A percentile compares a stretch with the other conserved stretches of the same genome.
Evolutionary conservation across 2,329 filamentous ascomycete species (phyloP).

Genomic region (Tolypocladium pustulatum): DNA sequence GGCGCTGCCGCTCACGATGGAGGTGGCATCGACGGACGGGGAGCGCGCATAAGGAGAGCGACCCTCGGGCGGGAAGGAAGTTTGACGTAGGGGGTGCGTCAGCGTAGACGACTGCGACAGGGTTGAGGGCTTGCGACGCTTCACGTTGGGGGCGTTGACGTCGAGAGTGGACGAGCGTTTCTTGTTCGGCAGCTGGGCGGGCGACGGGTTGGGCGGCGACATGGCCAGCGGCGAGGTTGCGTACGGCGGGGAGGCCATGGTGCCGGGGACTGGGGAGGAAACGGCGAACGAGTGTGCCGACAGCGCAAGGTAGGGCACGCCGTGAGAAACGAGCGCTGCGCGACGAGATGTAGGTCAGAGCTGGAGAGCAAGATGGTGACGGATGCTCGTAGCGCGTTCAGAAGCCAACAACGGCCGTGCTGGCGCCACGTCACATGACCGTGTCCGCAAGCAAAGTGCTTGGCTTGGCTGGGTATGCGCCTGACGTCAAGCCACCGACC

Average conservation of each 20-base stretch:
- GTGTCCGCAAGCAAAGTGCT: background rate
- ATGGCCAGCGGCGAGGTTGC: conserved; percentile 38
- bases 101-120: conserved; percentile 45
- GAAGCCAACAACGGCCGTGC: too few species aligned
- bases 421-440: background rate
- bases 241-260: conserved; percentile 48
- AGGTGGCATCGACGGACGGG: conserved; percentile 52
- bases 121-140: conserved; percentile 62
- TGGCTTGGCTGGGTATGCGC: background rate
- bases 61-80: conserved; percentile 63
- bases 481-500: background rate
- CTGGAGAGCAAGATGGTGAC: conserved; percentile 3
- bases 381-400: background rate
- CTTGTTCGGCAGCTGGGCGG: conserved; percentile 41
- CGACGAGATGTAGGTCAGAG: background rate
- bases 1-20: conserved; percentile 51
- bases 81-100: conserved; percentile 65
- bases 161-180: conserved; percentile 49
- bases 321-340: background rate
- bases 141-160: conserved; percentile 39
- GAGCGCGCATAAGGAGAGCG: conserved; percentile 50
- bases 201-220: conserved; percentile 44
- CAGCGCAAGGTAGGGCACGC: background rate
- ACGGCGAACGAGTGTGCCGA: background rate
- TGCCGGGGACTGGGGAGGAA: conserved; percentile 2